Percentiles rank a stretch among this genome's conserved stretches.
These are phyloP conservation scores for Penicillium goetzii DNA, from an alignment of 495 filamentous ascomycete genomes.

Conservation along the genomic window DNA sequence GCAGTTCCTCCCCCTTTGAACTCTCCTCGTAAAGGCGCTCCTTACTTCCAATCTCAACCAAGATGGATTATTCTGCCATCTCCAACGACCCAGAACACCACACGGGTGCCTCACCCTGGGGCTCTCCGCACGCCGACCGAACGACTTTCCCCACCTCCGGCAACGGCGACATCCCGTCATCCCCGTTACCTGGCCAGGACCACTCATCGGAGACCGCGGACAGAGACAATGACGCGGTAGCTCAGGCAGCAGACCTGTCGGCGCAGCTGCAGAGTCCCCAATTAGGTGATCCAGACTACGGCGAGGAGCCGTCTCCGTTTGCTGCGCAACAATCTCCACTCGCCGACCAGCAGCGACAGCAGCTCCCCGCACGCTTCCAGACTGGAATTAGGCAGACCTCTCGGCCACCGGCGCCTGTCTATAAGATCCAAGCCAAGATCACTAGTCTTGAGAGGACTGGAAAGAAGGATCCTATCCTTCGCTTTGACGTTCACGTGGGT, in stretches of 20 bases:
- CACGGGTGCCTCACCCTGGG: conserved; percentile 76
- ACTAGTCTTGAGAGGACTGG: conserved; percentile 90
- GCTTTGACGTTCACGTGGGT: conserved; percentile 96
- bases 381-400: conserved; percentile 47
- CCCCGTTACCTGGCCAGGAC: conserved; percentile 51
- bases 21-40: conserved; percentile 27
- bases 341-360: conserved; percentile 52
- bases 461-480: conserved; percentile 90
- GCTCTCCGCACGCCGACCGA: conserved; percentile 68
- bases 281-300: conserved; percentile 43
- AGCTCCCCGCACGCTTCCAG: conserved; percentile 53
- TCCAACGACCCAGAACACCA: conserved; percentile 74
- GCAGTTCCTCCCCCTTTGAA: conserved; percentile 29
- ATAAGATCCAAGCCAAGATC: conserved; percentile 91
- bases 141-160: conserved; percentile 55
- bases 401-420: conserved; percentile 60
- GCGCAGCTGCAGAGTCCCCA: conserved; percentile 49
- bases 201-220: conserved; percentile 49
- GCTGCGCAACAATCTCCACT: conserved; percentile 43
- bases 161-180: conserved; percentile 57
- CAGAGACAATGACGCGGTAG: conserved; percentile 19
- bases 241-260: conserved; percentile 46
- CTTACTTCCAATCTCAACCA: conserved; percentile 24
- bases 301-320: conserved; percentile 40
- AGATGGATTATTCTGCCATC: conserved; percentile 85